Base-by-base conservation (phyloP, 192 early-diverging fungal species). In the Coemansia sp. region DNA sequence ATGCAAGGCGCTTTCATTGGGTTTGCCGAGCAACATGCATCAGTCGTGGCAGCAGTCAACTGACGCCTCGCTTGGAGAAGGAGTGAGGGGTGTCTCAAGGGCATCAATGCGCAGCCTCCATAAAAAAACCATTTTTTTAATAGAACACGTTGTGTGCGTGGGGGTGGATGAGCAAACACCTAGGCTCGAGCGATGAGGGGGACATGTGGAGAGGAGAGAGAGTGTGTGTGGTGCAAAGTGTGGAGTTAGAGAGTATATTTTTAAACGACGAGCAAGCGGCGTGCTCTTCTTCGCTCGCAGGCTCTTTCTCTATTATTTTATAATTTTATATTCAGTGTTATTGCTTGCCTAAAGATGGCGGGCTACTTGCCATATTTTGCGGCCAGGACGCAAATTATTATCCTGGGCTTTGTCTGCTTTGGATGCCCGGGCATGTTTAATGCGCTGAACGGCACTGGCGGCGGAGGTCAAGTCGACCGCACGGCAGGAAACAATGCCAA, bases 401-500 rank as follows among this genome's bases (percentile, higher is more conserved):
- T 92, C 32, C 79, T 90, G 50, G 87, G 89, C 60, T 85, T 93
- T 53, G 85, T 93, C 42, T 91, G 90, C 73, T 93, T 92, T 82
- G 85, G 87, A 50, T 91, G 91, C 63, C 91, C 91, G 9, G 91
- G 91, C 62, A 92, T 93, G 90, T 93, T 88, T 64, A 92, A 92
- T 38, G 89, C 90, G 23, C 71, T 91, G 42, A 84, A 82, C 74
- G 80, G 87, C 3, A 78, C 89, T 73, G 90, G 90, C 55, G 90
- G 87, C 63, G 89, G 84, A 21, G 91, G 92, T n/a, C 87, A 89
- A 69, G 62, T 88, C 23, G 79, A 85, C 70, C 81, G 78, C n/a
- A 84, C 77, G 7, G 84, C 87, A 39, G 88, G 85, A 30, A 87
- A 90, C 79, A 87, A 92, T 64, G 92, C 89, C 73, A 90, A 89